Percentiles rank a stretch among this genome's conserved stretches.
These are phyloP conservation scores for Penicillium lagena DNA, from an alignment of 495 filamentous ascomycete genomes.

Conservation along the genomic window DNA sequence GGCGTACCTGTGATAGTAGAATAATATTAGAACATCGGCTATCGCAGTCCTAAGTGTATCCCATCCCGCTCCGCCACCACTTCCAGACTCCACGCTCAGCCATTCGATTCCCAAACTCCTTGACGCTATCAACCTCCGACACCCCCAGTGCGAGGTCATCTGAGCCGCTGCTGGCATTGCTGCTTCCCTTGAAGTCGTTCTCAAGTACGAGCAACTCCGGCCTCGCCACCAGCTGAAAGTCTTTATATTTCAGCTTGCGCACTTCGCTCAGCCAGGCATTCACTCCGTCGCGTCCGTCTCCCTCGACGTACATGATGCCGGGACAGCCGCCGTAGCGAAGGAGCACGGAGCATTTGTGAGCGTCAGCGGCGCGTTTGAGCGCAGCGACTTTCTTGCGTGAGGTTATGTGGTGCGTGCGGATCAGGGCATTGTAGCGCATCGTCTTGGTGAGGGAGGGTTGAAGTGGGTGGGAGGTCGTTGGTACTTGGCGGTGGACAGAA, in stretches of 20 bases:
- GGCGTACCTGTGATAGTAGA: neutral
- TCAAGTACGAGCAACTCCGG: slow-evolving; percentile 22
- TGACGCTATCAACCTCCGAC: slow-evolving; percentile 36
- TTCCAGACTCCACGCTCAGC: slow-evolving; percentile 31
- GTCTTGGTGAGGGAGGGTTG: neutral
- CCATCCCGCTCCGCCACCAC: slow-evolving; percentile 48
- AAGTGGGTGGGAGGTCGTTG: neutral
- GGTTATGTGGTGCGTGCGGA: slow-evolving; percentile 76
- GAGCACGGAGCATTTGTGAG: slow-evolving; percentile 51
- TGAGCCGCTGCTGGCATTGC: no score
- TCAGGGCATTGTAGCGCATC: slow-evolving; percentile 52
- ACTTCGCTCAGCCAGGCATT: slow-evolving; percentile 52
- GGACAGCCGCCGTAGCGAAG: slow-evolving; percentile 61
- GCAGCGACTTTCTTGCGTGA: slow-evolving; percentile 69
- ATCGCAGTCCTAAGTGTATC: slow-evolving; percentile 26
- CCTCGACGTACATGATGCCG: slow-evolving; percentile 75
- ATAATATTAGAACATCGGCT: neutral
- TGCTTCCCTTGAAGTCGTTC: neutral
- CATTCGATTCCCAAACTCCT: slow-evolving; percentile 41
- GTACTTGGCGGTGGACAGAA: no score
- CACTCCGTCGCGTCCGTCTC: slow-evolving; percentile 38
- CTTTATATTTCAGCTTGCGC: slow-evolving; percentile 42
- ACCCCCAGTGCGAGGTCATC: slow-evolving; percentile 9
- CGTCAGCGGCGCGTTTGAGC: slow-evolving; percentile 55
- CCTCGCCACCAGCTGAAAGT: slow-evolving; percentile 40